Conservation (phyloP, 2,329 filamentous ascomycete species). For the Stagonosporopsis chrysanthemi region DNA sequence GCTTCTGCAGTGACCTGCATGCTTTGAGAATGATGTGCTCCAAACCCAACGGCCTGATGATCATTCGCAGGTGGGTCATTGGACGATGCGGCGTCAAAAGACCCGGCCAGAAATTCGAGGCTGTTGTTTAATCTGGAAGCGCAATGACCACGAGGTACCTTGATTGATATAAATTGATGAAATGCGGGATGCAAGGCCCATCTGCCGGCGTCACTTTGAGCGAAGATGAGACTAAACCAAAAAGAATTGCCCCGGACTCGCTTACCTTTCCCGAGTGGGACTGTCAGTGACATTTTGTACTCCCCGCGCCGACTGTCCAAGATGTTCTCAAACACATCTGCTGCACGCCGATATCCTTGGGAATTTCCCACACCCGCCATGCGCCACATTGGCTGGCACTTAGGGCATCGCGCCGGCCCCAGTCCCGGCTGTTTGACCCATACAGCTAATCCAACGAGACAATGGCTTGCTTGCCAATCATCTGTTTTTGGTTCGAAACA, state of each 20-base stretch:
- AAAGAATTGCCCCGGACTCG: conserved; percentile 33
- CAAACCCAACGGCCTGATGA: conserved; percentile 33
- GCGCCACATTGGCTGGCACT: conserved; percentile 12
- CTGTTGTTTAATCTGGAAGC: conserved; percentile 41
- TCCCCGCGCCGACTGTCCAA: conserved; percentile 23
- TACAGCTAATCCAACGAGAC: conserved; percentile 31
- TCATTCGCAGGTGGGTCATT: conserved; percentile 35
- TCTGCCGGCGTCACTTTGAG: conserved; percentile 31
- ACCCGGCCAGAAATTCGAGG: conserved; percentile 36
- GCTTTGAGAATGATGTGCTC: conserved; percentile 6
- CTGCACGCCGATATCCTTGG: conserved; percentile 32
- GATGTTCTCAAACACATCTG: conserved; percentile 26
- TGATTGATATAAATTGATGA: conserved; percentile 51
- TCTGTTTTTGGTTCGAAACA: conserved; percentile 35
- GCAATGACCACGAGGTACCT: conserved; percentile 27
- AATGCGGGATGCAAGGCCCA: conserved; percentile 40
- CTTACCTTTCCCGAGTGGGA: conserved; percentile 25
- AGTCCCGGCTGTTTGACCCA: conserved; percentile 24
- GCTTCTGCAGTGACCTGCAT: conserved; percentile 14
- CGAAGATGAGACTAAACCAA: conserved; percentile 22
- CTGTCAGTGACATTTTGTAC: conserved; percentile 18
- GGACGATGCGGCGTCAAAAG: conserved; percentile 24
- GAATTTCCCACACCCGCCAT: conserved; percentile 24
- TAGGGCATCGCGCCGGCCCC: conserved; percentile 14
- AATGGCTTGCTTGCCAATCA: conserved; percentile 24